A percentile compares a stretch with the other conserved stretches of the same genome.
These are phyloP conservation scores for Fusarium duplospermum DNA, from an alignment of 2,329 filamentous ascomycete species.

Conservation along the genomic window DNA sequence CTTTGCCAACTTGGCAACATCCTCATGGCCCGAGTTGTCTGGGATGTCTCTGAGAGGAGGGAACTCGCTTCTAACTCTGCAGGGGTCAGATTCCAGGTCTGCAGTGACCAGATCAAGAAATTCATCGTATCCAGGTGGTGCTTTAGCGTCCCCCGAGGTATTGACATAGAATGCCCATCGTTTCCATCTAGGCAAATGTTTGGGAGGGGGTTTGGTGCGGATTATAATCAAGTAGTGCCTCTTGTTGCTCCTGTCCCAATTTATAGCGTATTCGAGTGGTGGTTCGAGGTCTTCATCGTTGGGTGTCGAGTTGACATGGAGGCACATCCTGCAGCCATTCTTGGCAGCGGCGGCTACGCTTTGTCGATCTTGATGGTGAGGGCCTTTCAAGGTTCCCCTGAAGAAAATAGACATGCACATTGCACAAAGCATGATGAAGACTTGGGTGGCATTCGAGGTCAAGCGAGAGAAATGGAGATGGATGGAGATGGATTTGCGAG, in stretches of 20 bases:
- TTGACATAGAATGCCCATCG: background rate
- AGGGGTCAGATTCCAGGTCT: background rate
- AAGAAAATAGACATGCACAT: constrained; percentile 9
- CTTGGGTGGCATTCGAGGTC: background rate
- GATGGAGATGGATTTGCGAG: background rate
- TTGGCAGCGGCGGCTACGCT: background rate
- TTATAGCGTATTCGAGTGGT: background rate
- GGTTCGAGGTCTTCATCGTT: background rate
- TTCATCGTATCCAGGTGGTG: constrained; percentile 2
- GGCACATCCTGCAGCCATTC: constrained; percentile 10
- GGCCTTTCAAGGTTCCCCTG: background rate
- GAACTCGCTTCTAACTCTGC: background rate
- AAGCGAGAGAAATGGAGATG: background rate
- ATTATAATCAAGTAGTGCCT: background rate
- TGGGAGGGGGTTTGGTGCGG: background rate
- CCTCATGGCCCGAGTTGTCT: constrained; percentile 1
- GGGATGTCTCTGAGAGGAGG: constrained; percentile 2
- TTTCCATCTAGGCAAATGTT: background rate
- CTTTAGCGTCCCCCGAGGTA: background rate
- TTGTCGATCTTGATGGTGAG: background rate
- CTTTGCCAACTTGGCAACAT: constrained; percentile 1
- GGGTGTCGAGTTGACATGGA: background rate
- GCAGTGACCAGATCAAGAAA: background rate
- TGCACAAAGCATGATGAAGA: constrained; percentile 2
- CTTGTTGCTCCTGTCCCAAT: background rate